Percentiles rank a stretch among this genome's conserved stretches.
phyloP scores from a whole-genome alignment of 2,329 filamentous ascomycete genomes.

The Cephalotrichum gorgonifer region DNA sequence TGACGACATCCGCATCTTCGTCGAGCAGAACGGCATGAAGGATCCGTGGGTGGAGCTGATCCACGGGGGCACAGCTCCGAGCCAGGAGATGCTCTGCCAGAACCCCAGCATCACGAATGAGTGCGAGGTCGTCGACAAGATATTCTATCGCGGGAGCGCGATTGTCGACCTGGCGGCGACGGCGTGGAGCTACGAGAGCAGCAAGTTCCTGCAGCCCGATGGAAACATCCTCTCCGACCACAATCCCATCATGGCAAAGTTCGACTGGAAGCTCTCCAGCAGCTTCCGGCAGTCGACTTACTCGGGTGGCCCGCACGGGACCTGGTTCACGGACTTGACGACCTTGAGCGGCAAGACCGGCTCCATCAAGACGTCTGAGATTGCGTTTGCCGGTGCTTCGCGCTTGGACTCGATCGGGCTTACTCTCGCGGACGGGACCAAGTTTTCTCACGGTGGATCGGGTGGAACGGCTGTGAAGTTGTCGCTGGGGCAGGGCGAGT shows the following conservation, averaged over 20 bases:
- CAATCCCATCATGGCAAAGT: slow-evolving; percentile 50
- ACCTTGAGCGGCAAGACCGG: slow-evolving; percentile 19
- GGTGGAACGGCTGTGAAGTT: slow-evolving; percentile 35
- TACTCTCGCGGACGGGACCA: slow-evolving; percentile 35
- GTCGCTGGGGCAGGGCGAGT: slow-evolving; percentile 33
- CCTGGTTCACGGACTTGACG: slow-evolving; percentile 46
- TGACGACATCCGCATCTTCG: slow-evolving; percentile 41
- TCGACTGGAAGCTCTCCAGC: slow-evolving; percentile 30
- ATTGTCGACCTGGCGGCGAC: slow-evolving; percentile 34
- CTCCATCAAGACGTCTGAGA: slow-evolving; percentile 21
- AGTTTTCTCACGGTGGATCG: slow-evolving; percentile 39
- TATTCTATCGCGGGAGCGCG: slow-evolving; percentile 46
- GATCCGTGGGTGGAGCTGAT: slow-evolving; percentile 52
- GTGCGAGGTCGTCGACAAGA: slow-evolving; percentile 60
- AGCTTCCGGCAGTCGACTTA: slow-evolving; percentile 31
- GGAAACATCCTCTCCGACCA: slow-evolving; percentile 52
- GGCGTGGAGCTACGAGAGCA: slow-evolving; percentile 42
- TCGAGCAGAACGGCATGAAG: slow-evolving; percentile 37
- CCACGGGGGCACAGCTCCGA: slow-evolving; percentile 33
- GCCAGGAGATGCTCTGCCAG: slow-evolving; percentile 35
- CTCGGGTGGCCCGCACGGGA: slow-evolving; percentile 37
- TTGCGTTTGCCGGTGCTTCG: slow-evolving; percentile 34
- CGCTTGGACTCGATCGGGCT: slow-evolving; percentile 41
- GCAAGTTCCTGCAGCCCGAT: slow-evolving; percentile 44
- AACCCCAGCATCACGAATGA: slow-evolving; percentile 42